phyloP scores from a whole-genome alignment of 108 stramenopile species.

The Cafeteria roenbergensis region DNA sequence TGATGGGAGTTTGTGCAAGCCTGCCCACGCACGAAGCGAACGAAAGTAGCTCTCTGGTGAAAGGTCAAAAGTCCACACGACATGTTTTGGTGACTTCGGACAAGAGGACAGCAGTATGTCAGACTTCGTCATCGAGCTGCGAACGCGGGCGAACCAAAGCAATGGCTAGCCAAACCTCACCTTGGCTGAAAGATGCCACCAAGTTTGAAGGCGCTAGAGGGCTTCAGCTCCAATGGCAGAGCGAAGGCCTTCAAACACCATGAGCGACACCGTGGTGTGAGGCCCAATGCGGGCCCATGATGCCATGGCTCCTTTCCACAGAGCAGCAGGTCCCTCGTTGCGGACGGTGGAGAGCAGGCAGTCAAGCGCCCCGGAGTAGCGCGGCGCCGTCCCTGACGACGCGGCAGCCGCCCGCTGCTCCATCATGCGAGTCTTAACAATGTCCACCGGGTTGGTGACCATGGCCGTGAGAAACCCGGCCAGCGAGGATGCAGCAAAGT shows the following conservation, averaged over 20 bases:
- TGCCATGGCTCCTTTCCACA: slow-evolving; percentile 16
- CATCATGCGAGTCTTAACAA: slow-evolving; percentile 21
- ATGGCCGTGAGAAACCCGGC: slow-evolving; percentile 10
- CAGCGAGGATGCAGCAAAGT: background rate
- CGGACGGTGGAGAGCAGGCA: slow-evolving; percentile 5
- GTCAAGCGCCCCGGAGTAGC: slow-evolving; percentile 13
- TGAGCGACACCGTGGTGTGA: slow-evolving; percentile 1
- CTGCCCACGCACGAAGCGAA: no score
- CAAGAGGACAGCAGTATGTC: no score
- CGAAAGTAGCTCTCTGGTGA: no score
- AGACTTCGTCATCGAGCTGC: no score
- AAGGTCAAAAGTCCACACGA: no score
- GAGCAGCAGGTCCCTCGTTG: slow-evolving; percentile 15
- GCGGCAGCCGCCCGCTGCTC: background rate
- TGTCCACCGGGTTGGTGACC: slow-evolving; percentile 7
- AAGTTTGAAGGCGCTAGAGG: no score
- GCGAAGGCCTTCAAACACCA: background rate
- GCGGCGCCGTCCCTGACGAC: background rate
- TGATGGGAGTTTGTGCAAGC: no score
- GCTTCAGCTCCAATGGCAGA: background rate
- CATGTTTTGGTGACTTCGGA: no score
- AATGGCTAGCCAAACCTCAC: no score
- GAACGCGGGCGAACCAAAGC: no score
- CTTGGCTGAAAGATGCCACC: no score
- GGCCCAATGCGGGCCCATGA: slow-evolving; percentile 14